These are phyloP conservation scores for Xerocomus spinulosus DNA, from an alignment of 768 basidiomycete genomes.

Conservation along the genomic window DNA sequence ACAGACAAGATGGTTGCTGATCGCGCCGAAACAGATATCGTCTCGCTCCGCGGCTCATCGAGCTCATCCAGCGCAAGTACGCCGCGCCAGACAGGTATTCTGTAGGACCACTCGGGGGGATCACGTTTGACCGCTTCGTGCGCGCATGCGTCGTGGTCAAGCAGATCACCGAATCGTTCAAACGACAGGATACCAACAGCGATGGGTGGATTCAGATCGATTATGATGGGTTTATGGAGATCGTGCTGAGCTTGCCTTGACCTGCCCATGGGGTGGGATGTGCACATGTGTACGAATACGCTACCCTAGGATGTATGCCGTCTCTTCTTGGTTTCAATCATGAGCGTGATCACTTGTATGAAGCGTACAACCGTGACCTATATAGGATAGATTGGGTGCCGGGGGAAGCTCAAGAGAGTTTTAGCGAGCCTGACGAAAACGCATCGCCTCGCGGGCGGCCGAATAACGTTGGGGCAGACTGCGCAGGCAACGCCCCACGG, in stretches of 20 bases:
- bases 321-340: neutral
- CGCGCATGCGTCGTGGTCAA: conserved; percentile 81
- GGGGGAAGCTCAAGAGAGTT: conserved; percentile 8
- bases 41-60: conserved; percentile 60
- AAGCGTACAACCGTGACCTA: no score
- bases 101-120: conserved; percentile 45
- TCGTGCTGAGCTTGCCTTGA: conserved; percentile 43
- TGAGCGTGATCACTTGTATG: neutral
- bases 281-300: conserved; percentile 12
- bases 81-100: conserved; percentile 38
- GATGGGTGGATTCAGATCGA: conserved; percentile 51
- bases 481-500: conserved; percentile 21
- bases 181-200: conserved; percentile 56
- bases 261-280: conserved; percentile 7
- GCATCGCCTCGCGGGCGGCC: conserved; percentile 33
- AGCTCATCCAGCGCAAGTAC: conserved; percentile 74
- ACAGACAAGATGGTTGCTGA: no score
- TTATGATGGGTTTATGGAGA: conserved; percentile 53
- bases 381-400: neutral
- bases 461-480: conserved; percentile 20
- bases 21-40: conserved; percentile 45
- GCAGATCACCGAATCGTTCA: conserved; percentile 71
- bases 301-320: neutral
- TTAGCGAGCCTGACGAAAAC: conserved; percentile 24
- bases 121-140: conserved; percentile 84